These are phyloP conservation scores for Phlyctochytrium planicorne DNA, from an alignment of 192 early-diverging fungal genomes.

Conservation along the genomic window DNA sequence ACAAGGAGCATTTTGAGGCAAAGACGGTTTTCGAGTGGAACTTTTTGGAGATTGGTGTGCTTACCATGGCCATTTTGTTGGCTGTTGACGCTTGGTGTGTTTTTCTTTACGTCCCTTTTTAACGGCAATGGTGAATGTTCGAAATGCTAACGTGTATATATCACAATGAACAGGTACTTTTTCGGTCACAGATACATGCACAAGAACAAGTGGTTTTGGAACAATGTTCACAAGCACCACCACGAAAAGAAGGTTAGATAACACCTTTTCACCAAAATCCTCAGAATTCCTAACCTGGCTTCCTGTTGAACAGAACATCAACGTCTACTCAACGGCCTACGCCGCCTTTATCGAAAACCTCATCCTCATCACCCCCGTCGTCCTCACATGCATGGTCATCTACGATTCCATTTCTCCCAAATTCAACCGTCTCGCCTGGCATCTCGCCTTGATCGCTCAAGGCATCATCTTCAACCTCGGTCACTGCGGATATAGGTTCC, in stretches of 20 bases:
- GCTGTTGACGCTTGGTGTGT: slow-evolving; percentile 3
- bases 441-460: background rate
- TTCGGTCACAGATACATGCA: slow-evolving; percentile 1
- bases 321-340: slow-evolving; percentile 8
- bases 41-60: background rate
- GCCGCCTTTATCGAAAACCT: slow-evolving; percentile 6
- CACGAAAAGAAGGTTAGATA: slow-evolving; percentile 14
- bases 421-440: background rate
- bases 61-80: background rate
- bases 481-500: slow-evolving; percentile 3
- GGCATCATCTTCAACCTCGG: background rate
- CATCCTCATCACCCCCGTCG: slow-evolving; percentile 5
- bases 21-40: background rate
- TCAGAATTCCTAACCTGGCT: too few species aligned
- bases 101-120: too few species aligned
- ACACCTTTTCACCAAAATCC: too few species aligned
- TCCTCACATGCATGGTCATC: background rate
- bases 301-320: too few species aligned
- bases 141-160: too few species aligned
- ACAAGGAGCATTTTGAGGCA: background rate
- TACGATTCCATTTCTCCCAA: background rate
- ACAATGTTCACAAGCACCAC: slow-evolving; percentile 13
- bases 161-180: too few species aligned
- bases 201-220: slow-evolving; percentile 9
- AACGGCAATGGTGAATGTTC: too few species aligned